Conservation (phyloP, 495 filamentous ascomycete genomes). For the Aspergillus sclerotioniger region DNA sequence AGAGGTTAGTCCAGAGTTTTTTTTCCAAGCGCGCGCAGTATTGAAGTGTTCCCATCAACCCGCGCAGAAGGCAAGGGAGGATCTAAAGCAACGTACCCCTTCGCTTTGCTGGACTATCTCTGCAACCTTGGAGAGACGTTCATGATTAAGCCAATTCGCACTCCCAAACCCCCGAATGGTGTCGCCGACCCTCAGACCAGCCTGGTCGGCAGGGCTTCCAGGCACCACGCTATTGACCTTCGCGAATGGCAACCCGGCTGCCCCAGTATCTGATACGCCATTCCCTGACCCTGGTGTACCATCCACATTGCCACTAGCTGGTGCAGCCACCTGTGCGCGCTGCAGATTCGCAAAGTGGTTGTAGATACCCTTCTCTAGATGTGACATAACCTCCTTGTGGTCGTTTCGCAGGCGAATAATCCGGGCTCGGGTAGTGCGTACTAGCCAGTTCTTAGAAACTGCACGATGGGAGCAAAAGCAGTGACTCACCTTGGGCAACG, state of each 20-base stretch:
- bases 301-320: constrained; percentile 32
- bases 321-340: constrained; percentile 24
- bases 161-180: constrained; percentile 78
- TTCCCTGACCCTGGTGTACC: constrained; percentile 12
- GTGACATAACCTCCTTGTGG: constrained; percentile 81
- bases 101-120: constrained; percentile 84
- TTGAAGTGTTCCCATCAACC: neutral
- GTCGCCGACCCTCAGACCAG: constrained; percentile 84
- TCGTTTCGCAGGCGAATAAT: constrained; percentile 92
- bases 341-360: constrained; percentile 57
- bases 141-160: constrained; percentile 79
- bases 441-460: constrained; percentile 40
- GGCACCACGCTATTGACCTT: constrained; percentile 80
- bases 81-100: constrained; percentile 61
- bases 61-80: neutral
- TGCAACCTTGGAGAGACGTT: constrained; percentile 77
- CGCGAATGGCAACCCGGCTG: constrained; percentile 73
- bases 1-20: constrained; percentile 7
- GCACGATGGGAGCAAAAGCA: neutral
- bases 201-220: constrained; percentile 77
- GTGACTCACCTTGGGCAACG: constrained; percentile 79
- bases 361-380: constrained; percentile 80
- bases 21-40: neutral
- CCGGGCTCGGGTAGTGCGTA: constrained; percentile 84
- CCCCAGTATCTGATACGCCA: constrained; percentile 27